These are phyloP conservation scores for Dendrocalamus latiflorus DNA, from an alignment of 202 grass and related monocot genomes.

Conservation along the genomic window DNA sequence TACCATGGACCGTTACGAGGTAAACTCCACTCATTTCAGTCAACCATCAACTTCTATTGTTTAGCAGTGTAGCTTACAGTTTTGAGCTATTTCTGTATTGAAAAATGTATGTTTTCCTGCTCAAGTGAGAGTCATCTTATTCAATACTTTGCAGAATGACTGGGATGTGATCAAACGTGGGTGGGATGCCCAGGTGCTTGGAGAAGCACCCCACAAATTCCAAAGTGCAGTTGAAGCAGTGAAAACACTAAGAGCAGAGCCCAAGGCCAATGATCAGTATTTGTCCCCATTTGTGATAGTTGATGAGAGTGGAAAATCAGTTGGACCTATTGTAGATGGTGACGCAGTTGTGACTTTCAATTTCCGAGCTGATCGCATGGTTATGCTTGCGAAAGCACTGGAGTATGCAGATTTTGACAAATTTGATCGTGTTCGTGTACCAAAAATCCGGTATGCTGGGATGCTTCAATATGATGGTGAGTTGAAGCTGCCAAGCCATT, in stretches of 20 bases:
- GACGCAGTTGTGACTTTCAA: slow-evolving; percentile 97
- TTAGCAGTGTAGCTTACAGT: neutral
- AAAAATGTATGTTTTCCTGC: neutral
- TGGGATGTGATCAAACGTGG: slow-evolving; percentile 95
- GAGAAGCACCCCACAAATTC: slow-evolving; percentile 92
- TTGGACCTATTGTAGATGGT: slow-evolving; percentile 88
- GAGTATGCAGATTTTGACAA: slow-evolving; percentile 93
- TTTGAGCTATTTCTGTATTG: slow-evolving; percentile 3
- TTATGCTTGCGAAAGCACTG: slow-evolving; percentile 84
- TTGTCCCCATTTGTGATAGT: slow-evolving; percentile 93
- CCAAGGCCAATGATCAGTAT: slow-evolving; percentile 80
- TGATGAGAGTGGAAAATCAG: slow-evolving; percentile 74
- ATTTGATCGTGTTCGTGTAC: slow-evolving; percentile 82
- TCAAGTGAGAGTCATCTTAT: neutral
- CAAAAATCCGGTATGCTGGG: slow-evolving; percentile 87
- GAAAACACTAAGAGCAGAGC: slow-evolving; percentile 71
- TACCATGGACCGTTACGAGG: slow-evolving; percentile 99
- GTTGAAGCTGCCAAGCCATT: slow-evolving; percentile 69
- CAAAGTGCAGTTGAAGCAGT: slow-evolving; percentile 80
- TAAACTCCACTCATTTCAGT: slow-evolving; percentile 10
- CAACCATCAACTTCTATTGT: neutral
- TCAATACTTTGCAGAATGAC: slow-evolving; percentile 66
- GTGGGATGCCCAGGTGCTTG: slow-evolving; percentile 97
- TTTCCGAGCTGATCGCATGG: slow-evolving; percentile 96
- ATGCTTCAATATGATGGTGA: slow-evolving; percentile 99